A percentile compares a stretch with the other conserved stretches of the same genome.
Conservation (phyloP, 306 rosid species). For the Acacia confusa region DNA sequence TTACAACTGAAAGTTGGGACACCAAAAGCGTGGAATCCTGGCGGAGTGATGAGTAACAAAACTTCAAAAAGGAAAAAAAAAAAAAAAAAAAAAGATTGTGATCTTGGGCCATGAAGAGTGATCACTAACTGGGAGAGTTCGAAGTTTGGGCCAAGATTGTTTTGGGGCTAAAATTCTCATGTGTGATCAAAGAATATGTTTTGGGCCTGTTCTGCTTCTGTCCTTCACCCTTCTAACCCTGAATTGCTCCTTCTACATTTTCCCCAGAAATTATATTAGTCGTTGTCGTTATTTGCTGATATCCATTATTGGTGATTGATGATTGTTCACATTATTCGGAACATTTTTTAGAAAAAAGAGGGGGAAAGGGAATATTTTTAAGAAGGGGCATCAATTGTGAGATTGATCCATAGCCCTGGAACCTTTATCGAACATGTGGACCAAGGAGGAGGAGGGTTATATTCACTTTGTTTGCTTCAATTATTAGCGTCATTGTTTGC, state of each 20-base stretch:
- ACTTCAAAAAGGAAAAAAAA: too few relatives aligned
- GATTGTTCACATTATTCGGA: background rate
- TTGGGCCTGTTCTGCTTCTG: background rate
- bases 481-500: conserved; percentile 28
- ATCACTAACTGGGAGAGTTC: background rate
- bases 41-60: too few relatives aligned
- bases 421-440: conserved; percentile 16
- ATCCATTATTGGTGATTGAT: background rate
- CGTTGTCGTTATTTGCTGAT: background rate
- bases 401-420: conserved; percentile 11
- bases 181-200: background rate
- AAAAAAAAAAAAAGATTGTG: background rate
- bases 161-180: background rate
- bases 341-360: background rate
- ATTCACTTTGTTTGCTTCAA: conserved; percentile 36
- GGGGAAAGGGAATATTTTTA: background rate
- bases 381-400: background rate
- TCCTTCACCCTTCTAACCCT: background rate
- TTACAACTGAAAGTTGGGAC: background rate
- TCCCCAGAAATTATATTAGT: background rate
- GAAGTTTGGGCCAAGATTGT: background rate
- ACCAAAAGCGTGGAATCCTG: background rate
- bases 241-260: background rate
- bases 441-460: conserved; percentile 28
- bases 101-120: background rate